Conservation (phyloP, 805 yeast species). For the Starmerella khaoyaiensis region DNA sequence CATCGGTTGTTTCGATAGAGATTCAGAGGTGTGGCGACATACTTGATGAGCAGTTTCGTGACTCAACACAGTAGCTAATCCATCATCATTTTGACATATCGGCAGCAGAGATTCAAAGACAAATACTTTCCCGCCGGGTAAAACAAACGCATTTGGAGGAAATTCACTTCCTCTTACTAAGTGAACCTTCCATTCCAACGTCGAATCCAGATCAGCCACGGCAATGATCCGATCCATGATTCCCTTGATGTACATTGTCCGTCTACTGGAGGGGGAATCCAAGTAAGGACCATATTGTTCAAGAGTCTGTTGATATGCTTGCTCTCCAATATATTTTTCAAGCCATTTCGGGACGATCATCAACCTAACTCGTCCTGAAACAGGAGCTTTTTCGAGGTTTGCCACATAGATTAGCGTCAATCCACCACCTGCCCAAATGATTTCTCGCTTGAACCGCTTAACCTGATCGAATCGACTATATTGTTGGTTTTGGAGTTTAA, state of each 20-base stretch:
- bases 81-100: slow-evolving; percentile 71
- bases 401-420: slow-evolving; percentile 34
- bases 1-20: slow-evolving; percentile 62
- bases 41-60: slow-evolving; percentile 93
- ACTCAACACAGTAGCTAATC: slow-evolving; percentile 84
- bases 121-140: slow-evolving; percentile 93
- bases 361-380: slow-evolving; percentile 57
- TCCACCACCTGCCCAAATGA: slow-evolving; percentile 24
- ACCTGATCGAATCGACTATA: slow-evolving; percentile 12
- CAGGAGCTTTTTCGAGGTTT: slow-evolving; percentile 67
- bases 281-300: slow-evolving; percentile 39
- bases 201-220: slow-evolving; percentile 21
- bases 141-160: slow-evolving; percentile 94
- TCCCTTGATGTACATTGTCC: slow-evolving; percentile 39
- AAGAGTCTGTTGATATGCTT: slow-evolving; percentile 49
- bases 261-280: slow-evolving; percentile 52
- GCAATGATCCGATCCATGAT: slow-evolving; percentile 53
- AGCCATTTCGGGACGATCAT: slow-evolving; percentile 56
- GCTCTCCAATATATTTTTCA: slow-evolving; percentile 50
- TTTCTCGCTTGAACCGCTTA: slow-evolving; percentile 12
- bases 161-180: slow-evolving; percentile 54
- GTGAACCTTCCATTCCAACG: slow-evolving; percentile 57
- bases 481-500: too few relatives aligned
- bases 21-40: slow-evolving; percentile 84
- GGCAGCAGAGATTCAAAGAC: slow-evolving; percentile 69